Evolutionary conservation across 306 rosid genomes (phyloP), one percentile per base, ranked within the genome.

Genomic region (Castanea crenata): DNA sequence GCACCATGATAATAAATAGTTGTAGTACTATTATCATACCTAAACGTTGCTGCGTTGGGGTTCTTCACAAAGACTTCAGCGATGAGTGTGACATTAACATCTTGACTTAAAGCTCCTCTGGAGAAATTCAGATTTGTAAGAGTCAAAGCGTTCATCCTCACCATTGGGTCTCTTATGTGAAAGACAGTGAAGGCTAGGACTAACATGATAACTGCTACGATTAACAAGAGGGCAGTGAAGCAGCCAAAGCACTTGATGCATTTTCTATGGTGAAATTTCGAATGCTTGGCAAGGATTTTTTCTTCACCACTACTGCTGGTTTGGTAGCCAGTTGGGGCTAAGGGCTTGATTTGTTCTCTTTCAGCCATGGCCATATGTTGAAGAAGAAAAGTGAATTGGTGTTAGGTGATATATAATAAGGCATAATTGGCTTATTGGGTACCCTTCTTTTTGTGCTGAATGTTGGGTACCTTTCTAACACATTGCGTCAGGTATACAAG

Each of bases 131-230:
- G 74, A 38, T 32, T 27, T 20, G 51, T 58, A 59, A 83, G 2
- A 1, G 78, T 55, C 57, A 86, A 49, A 0, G 41, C 6, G 35
- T 76, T 81, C 62, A 88, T 71, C 57, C 25, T 15, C 74, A 86
- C 49, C 56, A 5, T 15, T 0, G 92, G 92, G 0, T 55, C 77
- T 72, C 21, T 69, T 29, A 88, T 69, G 55, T 88, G 90, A 69
- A 88, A 63, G 64, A 88, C 71, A 35, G 92, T 88, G 83, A 88
- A 77, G 62, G 74, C 76, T 9, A 88, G 92, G 18, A 86, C 57
- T 63, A 88, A 19, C 3, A 78, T 46, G 21, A 78, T 59, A 5
- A 88, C 90, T 32, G 85, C 83, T 12, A 82, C 44, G 69, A 88
- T 77, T 16, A 84, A 44, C 46, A 88, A 56, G 46, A 84, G 61